phyloP scores from a whole-genome alignment of 176 grass and related monocot species.

The bread wheat (Triticum aestivum) region DNA sequence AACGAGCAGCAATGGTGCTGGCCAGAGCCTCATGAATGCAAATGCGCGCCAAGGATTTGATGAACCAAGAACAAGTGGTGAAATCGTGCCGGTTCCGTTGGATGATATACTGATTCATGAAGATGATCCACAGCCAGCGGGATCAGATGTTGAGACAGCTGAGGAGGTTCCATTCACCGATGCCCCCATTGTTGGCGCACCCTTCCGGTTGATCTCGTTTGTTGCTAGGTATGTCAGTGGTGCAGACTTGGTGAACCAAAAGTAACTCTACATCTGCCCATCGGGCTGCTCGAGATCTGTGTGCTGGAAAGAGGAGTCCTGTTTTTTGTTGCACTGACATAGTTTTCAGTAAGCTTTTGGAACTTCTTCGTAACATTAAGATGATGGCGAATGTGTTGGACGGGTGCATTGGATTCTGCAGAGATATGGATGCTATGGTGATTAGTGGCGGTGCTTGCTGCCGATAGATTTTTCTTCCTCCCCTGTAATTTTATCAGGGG shows the following conservation, averaged over 20 bases:
- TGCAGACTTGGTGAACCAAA: constrained; percentile 72
- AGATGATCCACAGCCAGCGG: constrained; percentile 18
- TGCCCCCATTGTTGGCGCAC: constrained; percentile 82
- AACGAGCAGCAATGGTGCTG: background rate
- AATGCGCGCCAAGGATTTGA: constrained; percentile 40
- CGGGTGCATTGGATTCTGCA: constrained; percentile 11
- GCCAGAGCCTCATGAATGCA: constrained; percentile 25
- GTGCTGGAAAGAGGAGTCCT: background rate
- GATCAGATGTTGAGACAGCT: constrained; percentile 23
- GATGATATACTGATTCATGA: constrained; percentile 79
- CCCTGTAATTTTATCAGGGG: constrained; percentile 19
- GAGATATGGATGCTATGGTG: constrained; percentile 35
- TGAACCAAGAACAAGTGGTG: constrained; percentile 46
- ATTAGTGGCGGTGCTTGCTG: constrained; percentile 21
- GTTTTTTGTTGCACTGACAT: background rate
- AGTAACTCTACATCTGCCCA: constrained; percentile 22
- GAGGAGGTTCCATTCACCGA: constrained; percentile 64
- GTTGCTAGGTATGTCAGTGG: constrained; percentile 87
- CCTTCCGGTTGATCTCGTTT: constrained; percentile 91
- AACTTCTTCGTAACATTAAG: constrained; percentile 11
- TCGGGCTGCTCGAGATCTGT: constrained; percentile 13
- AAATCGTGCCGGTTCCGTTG: constrained; percentile 56
- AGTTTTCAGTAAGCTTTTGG: constrained; percentile 1
- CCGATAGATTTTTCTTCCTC: constrained; percentile 17
- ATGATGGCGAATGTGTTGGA: constrained; percentile 17